These are phyloP conservation scores for Spathaspora sp. DNA, from an alignment of 1,139 yeast species.

Conservation along the genomic window DNA sequence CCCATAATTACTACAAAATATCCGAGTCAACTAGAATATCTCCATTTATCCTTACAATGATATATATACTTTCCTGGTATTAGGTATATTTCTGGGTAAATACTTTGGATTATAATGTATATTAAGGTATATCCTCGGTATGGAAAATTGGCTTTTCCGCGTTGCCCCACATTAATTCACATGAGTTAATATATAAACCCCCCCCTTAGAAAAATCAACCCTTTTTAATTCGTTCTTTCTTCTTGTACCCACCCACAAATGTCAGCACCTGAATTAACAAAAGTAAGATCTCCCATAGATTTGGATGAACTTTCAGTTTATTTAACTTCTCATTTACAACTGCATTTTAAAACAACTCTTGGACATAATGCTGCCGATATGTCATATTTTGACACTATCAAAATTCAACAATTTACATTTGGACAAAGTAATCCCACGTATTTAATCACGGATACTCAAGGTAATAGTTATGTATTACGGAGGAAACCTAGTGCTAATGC, in stretches of 20 bases:
- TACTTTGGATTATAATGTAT: neutral
- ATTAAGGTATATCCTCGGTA: neutral
- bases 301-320: constrained; percentile 28
- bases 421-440: constrained; percentile 74
- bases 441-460: constrained; percentile 42
- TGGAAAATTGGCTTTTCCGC: neutral
- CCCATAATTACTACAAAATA: too few species aligned
- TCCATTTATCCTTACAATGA: too few species aligned
- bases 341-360: constrained; percentile 13
- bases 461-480: constrained; percentile 50
- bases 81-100: neutral
- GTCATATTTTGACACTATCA: constrained; percentile 18
- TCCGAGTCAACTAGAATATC: too few species aligned
- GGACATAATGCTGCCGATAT: constrained; percentile 19
- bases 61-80: neutral
- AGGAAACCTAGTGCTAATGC: constrained; percentile 60
- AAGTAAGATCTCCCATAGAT: constrained; percentile 40
- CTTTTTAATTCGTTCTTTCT: neutral
- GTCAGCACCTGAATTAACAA: constrained; percentile 22
- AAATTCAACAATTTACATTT: constrained; percentile 54
- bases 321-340: constrained; percentile 15
- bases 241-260: neutral
- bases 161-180: neutral
- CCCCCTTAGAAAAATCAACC: neutral
- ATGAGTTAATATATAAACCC: neutral